Percentiles rank a stretch among this genome's conserved stretches.
Evolutionary conservation across 169 alveolate species (phyloP).

Genomic region (Cryptosporidium sp.): DNA sequence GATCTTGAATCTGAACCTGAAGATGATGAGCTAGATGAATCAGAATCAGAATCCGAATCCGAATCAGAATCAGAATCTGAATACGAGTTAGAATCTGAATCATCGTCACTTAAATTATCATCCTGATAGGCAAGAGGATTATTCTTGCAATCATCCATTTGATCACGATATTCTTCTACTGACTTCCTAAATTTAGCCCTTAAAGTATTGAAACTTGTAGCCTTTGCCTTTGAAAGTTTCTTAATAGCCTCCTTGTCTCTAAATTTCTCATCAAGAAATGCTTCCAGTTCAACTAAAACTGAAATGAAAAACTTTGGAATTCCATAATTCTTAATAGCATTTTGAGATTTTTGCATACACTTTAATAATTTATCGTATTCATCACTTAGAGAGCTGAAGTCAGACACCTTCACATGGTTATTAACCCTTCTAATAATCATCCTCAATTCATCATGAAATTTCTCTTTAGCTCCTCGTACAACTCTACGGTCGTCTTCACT

Average conservation of each 20-base stretch:
- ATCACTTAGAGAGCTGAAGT: slow-evolving; percentile 82
- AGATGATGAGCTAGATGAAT: background rate
- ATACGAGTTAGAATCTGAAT: slow-evolving; percentile 79
- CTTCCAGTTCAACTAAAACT: slow-evolving; percentile 81
- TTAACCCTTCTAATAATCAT: slow-evolving; percentile 80
- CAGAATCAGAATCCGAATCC: background rate
- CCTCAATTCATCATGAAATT: slow-evolving; percentile 83
- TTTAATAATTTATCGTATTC: slow-evolving; percentile 85
- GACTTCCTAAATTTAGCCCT: slow-evolving; percentile 86
- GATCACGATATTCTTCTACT: slow-evolving; percentile 83
- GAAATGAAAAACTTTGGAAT: slow-evolving; percentile 81
- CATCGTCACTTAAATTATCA: slow-evolving; percentile 77
- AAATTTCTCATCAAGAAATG: slow-evolving; percentile 84
- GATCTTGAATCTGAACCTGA: background rate
- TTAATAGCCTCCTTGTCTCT: slow-evolving; percentile 83
- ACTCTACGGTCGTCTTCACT: slow-evolving; percentile 87
- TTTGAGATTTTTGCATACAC: slow-evolving; percentile 81
- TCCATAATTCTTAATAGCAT: slow-evolving; percentile 78
- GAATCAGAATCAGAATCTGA: slow-evolving; percentile 68
- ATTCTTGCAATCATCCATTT: slow-evolving; percentile 82
- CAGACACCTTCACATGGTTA: slow-evolving; percentile 83
- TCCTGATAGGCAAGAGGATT: slow-evolving; percentile 84
- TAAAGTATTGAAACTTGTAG: slow-evolving; percentile 86
- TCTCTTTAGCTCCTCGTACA: slow-evolving; percentile 86
- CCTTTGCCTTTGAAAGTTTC: slow-evolving; percentile 84